A percentile compares a stretch with the other conserved stretches of the same genome.
These are phyloP conservation scores for Coniferiporia weirii DNA, from an alignment of 1,284 basidiomycete genomes.

Conservation along the genomic window DNA sequence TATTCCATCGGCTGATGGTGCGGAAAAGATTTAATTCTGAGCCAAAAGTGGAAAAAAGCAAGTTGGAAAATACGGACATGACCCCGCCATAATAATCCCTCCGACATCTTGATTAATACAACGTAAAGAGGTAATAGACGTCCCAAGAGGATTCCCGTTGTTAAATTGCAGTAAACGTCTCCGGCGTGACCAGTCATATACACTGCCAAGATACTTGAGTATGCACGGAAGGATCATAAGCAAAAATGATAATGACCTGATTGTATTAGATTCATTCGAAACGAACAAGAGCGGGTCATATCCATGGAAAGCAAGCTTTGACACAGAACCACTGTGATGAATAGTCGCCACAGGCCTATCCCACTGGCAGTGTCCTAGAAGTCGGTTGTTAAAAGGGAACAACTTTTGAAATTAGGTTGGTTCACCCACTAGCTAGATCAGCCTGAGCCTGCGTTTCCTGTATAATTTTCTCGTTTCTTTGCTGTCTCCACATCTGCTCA, in stretches of 20 bases:
- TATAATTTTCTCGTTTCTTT: constrained; percentile 81
- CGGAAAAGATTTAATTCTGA: constrained; percentile 2
- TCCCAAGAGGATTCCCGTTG: constrained; percentile 83
- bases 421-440: constrained; percentile 59
- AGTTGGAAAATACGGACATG: constrained; percentile 48
- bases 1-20: constrained; percentile 74
- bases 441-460: constrained; percentile 70
- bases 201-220: constrained; percentile 38
- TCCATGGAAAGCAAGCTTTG: constrained; percentile 85
- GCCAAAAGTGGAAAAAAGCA: background rate
- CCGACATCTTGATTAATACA: constrained; percentile 97
- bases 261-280: constrained; percentile 81
- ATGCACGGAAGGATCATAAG: background rate
- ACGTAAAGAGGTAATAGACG: constrained; percentile 84
- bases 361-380: constrained; percentile 59
- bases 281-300: constrained; percentile 88
- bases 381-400: background rate
- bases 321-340: constrained; percentile 64
- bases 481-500: constrained; percentile 92
- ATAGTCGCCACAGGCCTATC: constrained; percentile 75
- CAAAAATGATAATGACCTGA: constrained; percentile 57
- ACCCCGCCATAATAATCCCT: constrained; percentile 84
- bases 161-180: constrained; percentile 79
- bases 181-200: constrained; percentile 92
- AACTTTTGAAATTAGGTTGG: constrained; percentile 1